A percentile compares a stretch with the other conserved stretches of the same genome.
phyloP scores from a whole-genome alignment of 495 filamentous ascomycete species.

The Physcia stellaris region DNA sequence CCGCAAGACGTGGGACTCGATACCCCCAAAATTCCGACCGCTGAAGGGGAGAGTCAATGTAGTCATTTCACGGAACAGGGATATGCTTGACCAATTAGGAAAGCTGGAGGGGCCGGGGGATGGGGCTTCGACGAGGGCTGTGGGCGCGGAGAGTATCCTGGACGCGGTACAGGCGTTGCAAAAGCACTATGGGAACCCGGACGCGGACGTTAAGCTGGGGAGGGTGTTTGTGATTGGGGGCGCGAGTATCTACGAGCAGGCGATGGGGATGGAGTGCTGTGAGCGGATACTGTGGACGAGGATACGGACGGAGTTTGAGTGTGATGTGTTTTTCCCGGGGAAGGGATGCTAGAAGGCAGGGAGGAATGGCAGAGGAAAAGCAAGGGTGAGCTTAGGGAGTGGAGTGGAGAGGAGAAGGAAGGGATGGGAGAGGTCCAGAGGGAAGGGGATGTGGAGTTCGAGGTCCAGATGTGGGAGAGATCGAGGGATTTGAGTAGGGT shows the following conservation, averaged over 20 bases:
- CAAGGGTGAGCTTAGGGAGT: too few species aligned
- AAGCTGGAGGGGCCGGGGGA: conserved; percentile 16
- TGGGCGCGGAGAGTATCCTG: conserved; percentile 31
- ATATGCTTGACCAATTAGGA: conserved; percentile 9
- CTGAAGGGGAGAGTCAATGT: conserved; percentile 65
- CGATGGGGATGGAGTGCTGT: conserved; percentile 37
- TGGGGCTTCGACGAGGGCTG: conserved; percentile 12
- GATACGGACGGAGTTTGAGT: conserved; percentile 56
- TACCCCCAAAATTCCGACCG: conserved; percentile 65
- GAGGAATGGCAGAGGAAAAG: background rate
- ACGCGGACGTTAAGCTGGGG: conserved; percentile 19
- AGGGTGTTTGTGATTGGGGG: conserved; percentile 83
- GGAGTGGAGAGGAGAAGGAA: conserved; percentile 15
- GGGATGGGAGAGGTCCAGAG: conserved; percentile 15
- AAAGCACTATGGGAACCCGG: conserved; percentile 9
- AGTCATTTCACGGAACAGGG: conserved; percentile 53
- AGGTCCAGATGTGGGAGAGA: conserved; percentile 15
- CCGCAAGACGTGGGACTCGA: conserved; percentile 85
- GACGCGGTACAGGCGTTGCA: conserved; percentile 37
- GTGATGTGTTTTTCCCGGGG: conserved; percentile 77
- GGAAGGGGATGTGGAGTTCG: conserved; percentile 15
- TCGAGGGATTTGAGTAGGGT: too few species aligned
- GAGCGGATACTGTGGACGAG: conserved; percentile 49
- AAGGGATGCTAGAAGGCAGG: conserved; percentile 11
- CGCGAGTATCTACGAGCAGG: conserved; percentile 63